Conservation (phyloP, 2,329 filamentous ascomycete species). For the Ophiostoma populinum region DNA sequence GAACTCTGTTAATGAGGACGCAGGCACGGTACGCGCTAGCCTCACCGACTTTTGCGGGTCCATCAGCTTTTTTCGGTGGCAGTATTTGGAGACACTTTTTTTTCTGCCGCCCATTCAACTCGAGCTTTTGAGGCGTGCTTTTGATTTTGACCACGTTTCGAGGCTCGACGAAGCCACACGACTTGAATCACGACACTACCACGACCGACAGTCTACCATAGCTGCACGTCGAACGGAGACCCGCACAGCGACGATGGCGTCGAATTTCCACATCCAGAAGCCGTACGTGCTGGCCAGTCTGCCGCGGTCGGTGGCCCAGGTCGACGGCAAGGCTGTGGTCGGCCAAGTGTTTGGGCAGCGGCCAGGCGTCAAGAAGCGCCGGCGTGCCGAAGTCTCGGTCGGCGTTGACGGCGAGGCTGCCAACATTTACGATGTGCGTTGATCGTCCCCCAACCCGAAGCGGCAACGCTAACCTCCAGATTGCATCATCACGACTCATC, state of each 20-base stretch:
- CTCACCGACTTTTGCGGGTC: constrained; percentile 4
- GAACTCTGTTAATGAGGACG: too few species aligned
- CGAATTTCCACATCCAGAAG: constrained; percentile 43
- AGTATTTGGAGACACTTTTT: constrained; percentile 7
- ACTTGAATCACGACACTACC: not conserved
- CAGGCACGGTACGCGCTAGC: constrained; percentile 3
- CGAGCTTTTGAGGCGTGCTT: too few species aligned
- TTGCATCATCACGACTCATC: constrained; percentile 41
- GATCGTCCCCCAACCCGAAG: not conserved
- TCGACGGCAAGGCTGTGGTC: constrained; percentile 33
- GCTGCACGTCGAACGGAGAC: not conserved
- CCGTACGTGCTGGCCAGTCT: constrained; percentile 46
- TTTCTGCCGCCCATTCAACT: constrained; percentile 12
- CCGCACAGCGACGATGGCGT: constrained; percentile 33
- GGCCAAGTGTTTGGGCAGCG: constrained; percentile 44
- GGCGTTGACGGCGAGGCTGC: constrained; percentile 47
- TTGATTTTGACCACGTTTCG: constrained; percentile 4
- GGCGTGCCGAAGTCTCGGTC: constrained; percentile 44
- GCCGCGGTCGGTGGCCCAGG: constrained; percentile 37
- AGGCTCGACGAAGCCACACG: not conserved
- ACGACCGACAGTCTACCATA: not conserved
- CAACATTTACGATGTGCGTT: constrained; percentile 46
- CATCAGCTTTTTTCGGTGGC: constrained; percentile 8
- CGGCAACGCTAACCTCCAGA: constrained; percentile 26
- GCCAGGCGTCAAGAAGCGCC: constrained; percentile 37